phyloP scores from a whole-genome alignment of 768 basidiomycete genomes.

The Pleurotus ostreatus region DNA sequence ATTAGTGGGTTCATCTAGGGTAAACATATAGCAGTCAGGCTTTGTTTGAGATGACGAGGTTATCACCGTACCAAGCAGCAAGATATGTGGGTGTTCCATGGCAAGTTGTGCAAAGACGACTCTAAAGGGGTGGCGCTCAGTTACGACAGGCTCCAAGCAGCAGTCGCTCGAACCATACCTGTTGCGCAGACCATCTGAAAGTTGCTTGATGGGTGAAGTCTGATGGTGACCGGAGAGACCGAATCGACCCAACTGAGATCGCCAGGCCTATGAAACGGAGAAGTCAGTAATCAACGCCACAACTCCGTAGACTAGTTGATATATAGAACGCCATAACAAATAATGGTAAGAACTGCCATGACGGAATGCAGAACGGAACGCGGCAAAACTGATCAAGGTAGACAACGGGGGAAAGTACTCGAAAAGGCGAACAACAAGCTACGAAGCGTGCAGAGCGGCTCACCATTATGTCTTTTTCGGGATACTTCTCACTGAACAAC shows the following conservation, averaged over 20 bases:
- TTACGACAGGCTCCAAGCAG: not conserved
- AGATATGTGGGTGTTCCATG: slow-evolving; percentile 96
- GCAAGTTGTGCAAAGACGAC: slow-evolving; percentile 96
- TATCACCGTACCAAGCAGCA: slow-evolving; percentile 63
- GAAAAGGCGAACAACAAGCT: not conserved
- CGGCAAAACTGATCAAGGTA: not conserved
- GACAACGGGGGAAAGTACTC: not conserved
- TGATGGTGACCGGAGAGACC: slow-evolving; percentile 94
- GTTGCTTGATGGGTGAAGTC: slow-evolving; percentile 87
- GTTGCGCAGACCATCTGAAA: slow-evolving; percentile 95
- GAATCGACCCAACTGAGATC: slow-evolving; percentile 91
- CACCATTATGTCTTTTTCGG: slow-evolving; percentile 85
- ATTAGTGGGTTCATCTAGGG: slow-evolving; percentile 87
- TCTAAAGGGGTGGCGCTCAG: slow-evolving; percentile 29
- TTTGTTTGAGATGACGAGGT: not conserved
- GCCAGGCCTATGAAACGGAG: slow-evolving; percentile 67
- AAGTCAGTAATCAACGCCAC: not conserved
- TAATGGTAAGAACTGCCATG: not conserved
- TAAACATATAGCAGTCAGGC: not conserved
- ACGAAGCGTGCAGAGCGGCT: slow-evolving; percentile 9
- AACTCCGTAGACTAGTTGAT: not conserved
- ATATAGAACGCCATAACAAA: not conserved
- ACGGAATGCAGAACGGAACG: not conserved
- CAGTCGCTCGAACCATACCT: slow-evolving; percentile 45
- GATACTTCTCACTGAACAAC: slow-evolving; percentile 77